Evolutionary conservation across 305 asterid species (phyloP).

Genomic region (Plantago rigida): DNA sequence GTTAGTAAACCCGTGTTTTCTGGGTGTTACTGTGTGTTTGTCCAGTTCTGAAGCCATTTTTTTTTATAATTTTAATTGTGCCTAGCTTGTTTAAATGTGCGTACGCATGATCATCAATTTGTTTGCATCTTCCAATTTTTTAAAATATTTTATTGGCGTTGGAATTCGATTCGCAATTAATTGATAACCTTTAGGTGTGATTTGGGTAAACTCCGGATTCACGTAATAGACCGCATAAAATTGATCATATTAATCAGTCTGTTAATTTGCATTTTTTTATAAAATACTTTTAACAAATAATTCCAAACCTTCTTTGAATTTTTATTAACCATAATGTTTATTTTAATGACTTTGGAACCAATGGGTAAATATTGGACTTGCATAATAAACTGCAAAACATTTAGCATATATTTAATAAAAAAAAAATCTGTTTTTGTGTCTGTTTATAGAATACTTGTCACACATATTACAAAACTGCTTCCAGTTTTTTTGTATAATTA

Average conservation of each 20-base stretch:
- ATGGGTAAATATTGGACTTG: too few relatives aligned
- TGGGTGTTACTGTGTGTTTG: slow-evolving; percentile 32
- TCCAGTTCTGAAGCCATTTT: neutral
- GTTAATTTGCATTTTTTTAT: neutral
- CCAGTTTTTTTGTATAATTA: too few relatives aligned
- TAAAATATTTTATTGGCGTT: too few relatives aligned
- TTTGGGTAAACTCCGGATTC: too few relatives aligned
- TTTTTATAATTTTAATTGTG: neutral
- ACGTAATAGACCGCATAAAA: neutral
- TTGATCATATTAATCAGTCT: neutral
- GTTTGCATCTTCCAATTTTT: neutral
- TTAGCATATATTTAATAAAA: too few relatives aligned
- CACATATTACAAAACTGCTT: neutral
- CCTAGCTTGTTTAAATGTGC: neutral
- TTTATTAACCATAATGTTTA: too few relatives aligned
- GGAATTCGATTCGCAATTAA: too few relatives aligned
- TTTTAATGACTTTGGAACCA: too few relatives aligned
- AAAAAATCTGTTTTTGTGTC: too few relatives aligned
- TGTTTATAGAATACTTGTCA: neutral
- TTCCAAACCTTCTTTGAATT: neutral
- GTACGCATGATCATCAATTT: neutral
- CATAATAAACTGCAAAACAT: too few relatives aligned
- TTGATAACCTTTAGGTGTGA: too few relatives aligned
- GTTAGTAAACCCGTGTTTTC: slow-evolving; percentile 32
- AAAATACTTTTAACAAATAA: neutral